Conservation (phyloP, 805 yeast genomes). For the Metschnikowia sp. region DNA sequence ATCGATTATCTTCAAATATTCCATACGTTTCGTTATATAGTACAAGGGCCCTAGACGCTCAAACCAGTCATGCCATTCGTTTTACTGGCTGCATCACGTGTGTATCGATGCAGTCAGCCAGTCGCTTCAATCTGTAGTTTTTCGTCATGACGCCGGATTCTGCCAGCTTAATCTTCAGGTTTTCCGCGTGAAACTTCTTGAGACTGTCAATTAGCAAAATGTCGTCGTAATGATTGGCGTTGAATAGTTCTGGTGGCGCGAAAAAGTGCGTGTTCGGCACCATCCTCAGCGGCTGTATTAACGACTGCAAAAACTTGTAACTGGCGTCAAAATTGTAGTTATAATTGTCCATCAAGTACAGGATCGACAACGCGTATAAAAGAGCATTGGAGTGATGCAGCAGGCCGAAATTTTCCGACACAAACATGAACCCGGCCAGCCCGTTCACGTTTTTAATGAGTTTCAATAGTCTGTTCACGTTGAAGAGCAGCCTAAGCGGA, state of each 20-base stretch:
- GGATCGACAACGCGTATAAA: conserved; percentile 26
- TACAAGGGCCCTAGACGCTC: not conserved
- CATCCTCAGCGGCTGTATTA: conserved; percentile 9
- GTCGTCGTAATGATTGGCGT: conserved; percentile 37
- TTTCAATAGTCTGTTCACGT: conserved; percentile 32
- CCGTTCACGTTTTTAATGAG: conserved; percentile 32
- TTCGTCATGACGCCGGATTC: conserved; percentile 25
- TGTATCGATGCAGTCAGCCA: conserved; percentile 8
- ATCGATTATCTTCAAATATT: too few species aligned
- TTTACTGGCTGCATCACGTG: conserved; percentile 2
- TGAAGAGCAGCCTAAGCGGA: conserved; percentile 35
- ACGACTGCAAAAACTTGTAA: conserved; percentile 21
- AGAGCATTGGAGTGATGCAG: conserved; percentile 24
- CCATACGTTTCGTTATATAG: too few species aligned
- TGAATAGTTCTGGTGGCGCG: conserved; percentile 11
- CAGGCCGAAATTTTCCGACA: conserved; percentile 29
- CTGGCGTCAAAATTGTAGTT: conserved; percentile 32
- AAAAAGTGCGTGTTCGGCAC: not conserved
- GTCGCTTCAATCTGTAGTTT: conserved; percentile 30
- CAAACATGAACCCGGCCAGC: conserved; percentile 29
- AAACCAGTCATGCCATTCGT: conserved; percentile 5
- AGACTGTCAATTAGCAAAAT: conserved; percentile 37
- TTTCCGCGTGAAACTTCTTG: conserved; percentile 36
- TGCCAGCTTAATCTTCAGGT: conserved; percentile 26
- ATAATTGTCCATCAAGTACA: conserved; percentile 41